These are phyloP conservation scores for Auriscalpium vulgare DNA, from an alignment of 768 basidiomycete genomes.

Conservation along the genomic window DNA sequence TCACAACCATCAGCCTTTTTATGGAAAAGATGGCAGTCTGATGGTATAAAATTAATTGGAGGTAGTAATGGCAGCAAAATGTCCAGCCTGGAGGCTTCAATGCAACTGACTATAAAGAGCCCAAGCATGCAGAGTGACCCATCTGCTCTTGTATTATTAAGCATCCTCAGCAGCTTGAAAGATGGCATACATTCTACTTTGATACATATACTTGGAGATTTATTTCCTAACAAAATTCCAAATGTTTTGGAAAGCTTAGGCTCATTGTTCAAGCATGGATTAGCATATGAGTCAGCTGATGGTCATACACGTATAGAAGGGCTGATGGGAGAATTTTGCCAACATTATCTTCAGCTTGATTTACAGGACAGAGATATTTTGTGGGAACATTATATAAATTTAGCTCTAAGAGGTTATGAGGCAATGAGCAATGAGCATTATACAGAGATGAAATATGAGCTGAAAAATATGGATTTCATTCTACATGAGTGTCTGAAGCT, in stretches of 20 bases:
- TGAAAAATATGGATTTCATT: background rate
- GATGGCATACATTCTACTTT: constrained; percentile 1
- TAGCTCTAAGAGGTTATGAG: background rate
- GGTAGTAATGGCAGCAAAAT: background rate
- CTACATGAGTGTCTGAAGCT: background rate
- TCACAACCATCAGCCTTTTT: background rate
- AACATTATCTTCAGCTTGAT: background rate
- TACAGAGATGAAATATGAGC: background rate
- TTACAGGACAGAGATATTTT: background rate
- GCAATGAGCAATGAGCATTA: background rate
- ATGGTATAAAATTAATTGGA: background rate
- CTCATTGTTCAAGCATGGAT: background rate
- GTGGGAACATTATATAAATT: background rate
- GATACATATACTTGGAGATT: background rate
- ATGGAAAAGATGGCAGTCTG: background rate
- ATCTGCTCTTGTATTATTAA: background rate
- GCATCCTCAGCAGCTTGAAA: background rate
- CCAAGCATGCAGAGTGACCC: background rate
- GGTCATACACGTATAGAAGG: background rate
- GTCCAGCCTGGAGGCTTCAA: background rate
- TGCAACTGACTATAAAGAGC: background rate
- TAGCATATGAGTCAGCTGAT: background rate
- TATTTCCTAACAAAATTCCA: background rate
- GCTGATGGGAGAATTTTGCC: background rate
- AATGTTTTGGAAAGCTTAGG: background rate